Conservation (phyloP, 1,139 yeast species). For the Scheffersomyces titani region DNA sequence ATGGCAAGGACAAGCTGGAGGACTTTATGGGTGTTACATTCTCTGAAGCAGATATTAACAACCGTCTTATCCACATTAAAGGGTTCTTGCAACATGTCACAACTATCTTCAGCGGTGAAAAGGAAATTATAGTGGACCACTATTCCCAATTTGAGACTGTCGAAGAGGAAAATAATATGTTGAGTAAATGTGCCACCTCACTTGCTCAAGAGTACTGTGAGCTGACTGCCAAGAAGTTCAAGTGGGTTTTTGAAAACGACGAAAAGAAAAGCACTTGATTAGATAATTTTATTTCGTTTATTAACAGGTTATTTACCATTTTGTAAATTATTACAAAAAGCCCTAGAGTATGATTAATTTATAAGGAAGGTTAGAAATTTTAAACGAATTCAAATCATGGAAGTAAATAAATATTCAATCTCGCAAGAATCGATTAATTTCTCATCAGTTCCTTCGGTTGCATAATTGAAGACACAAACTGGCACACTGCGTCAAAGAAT, state of each 20-base stretch:
- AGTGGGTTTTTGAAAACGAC: neutral
- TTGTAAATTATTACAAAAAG: neutral
- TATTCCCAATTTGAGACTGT: neutral
- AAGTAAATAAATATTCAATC: neutral
- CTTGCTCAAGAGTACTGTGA: constrained; percentile 14
- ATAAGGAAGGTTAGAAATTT: too few relatives aligned
- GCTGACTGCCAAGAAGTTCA: constrained; percentile 2
- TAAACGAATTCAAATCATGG: neutral
- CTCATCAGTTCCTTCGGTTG: too few relatives aligned
- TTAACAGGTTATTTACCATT: neutral
- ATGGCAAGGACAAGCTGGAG: constrained; percentile 1
- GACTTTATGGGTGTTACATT: constrained; percentile 22
- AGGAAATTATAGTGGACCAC: neutral
- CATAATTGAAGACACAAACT: neutral
- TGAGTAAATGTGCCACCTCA: constrained; percentile 15
- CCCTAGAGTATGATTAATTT: neutral
- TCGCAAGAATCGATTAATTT: too few relatives aligned
- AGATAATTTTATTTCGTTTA: neutral
- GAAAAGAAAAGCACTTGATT: neutral
- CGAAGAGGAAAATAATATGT: constrained; percentile 8
- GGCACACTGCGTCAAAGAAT: neutral
- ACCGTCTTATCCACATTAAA: constrained; percentile 15
- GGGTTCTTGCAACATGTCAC: constrained; percentile 19
- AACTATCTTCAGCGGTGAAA: constrained; percentile 6
- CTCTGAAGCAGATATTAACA: constrained; percentile 21